A percentile compares a stretch with the other conserved stretches of the same genome.
These are phyloP conservation scores for Aspergillus sparsus DNA, from an alignment of 495 filamentous ascomycete species.

Conservation along the genomic window DNA sequence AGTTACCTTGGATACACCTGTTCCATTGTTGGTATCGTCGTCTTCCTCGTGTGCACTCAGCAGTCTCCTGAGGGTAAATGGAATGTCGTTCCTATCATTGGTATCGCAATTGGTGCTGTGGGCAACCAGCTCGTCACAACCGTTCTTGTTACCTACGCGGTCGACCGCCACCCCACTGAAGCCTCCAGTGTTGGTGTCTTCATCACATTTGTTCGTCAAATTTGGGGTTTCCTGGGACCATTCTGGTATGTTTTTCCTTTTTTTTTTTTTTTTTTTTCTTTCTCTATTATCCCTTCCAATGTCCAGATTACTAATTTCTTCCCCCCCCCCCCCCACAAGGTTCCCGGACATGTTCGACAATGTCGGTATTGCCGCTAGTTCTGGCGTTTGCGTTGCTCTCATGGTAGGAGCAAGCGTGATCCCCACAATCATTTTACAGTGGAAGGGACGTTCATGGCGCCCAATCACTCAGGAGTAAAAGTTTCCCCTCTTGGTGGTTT, in stretches of 20 bases:
- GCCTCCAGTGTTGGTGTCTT: constrained; percentile 57
- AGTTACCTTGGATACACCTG: constrained; percentile 51
- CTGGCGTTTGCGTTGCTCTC: constrained; percentile 44
- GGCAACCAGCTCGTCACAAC: constrained; percentile 62
- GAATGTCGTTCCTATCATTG: constrained; percentile 54
- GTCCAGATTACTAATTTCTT: too few species aligned
- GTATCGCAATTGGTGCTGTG: constrained; percentile 49
- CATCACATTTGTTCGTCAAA: constrained; percentile 55
- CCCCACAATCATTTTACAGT: constrained; percentile 47
- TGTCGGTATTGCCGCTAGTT: constrained; percentile 43
- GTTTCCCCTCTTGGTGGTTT: too few species aligned
- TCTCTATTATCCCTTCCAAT: constrained; percentile 14
- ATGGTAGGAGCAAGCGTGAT: constrained; percentile 48
- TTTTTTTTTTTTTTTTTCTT: background rate
- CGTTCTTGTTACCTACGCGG: constrained; percentile 56
- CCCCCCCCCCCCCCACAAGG: constrained; percentile 28
- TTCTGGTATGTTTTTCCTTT: constrained; percentile 46
- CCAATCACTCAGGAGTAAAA: constrained; percentile 7
- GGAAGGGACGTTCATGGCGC: constrained; percentile 32
- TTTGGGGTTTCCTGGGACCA: constrained; percentile 60
- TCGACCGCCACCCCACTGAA: constrained; percentile 54
- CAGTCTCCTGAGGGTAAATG: constrained; percentile 42
- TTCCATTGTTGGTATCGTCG: constrained; percentile 50
- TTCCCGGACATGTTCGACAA: constrained; percentile 53
- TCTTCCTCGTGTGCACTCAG: constrained; percentile 52